Percentiles rank a stretch among this genome's conserved stretches.
phyloP scores from a whole-genome alignment of 140 eudicot genomes.

The Erigeron philadelphicus region DNA sequence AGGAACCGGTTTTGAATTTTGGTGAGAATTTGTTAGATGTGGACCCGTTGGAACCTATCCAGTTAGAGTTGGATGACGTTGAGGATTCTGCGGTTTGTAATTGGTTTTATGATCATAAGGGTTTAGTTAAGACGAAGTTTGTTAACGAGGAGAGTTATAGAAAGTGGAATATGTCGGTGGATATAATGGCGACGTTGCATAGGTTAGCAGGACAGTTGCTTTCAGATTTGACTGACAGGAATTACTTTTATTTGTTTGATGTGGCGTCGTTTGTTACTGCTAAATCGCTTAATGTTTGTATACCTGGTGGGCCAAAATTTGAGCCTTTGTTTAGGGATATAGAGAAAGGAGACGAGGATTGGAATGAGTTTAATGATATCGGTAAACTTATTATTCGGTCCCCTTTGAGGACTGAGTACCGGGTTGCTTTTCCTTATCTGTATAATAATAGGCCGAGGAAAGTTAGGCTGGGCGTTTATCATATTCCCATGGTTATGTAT shows the following conservation, averaged over 20 bases:
- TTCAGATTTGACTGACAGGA: slow-evolving; percentile 85
- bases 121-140: slow-evolving; percentile 87
- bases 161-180: slow-evolving; percentile 96
- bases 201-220: slow-evolving; percentile 95
- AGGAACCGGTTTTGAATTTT: slow-evolving; percentile 92
- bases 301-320: slow-evolving; percentile 99
- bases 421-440: slow-evolving; percentile 92
- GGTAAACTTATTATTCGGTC: slow-evolving; percentile 94
- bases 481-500: slow-evolving; percentile 96
- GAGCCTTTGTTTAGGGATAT: slow-evolving; percentile 98
- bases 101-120: slow-evolving; percentile 97
- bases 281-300: slow-evolving; percentile 95
- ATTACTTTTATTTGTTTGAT: slow-evolving; percentile 87
- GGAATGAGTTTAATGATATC: slow-evolving; percentile 98
- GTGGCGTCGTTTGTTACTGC: slow-evolving; percentile 99
- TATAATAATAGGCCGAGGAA: slow-evolving; percentile 97
- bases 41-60: slow-evolving; percentile 96
- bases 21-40: slow-evolving; percentile 97
- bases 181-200: slow-evolving; percentile 96
- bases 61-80: slow-evolving; percentile 87
- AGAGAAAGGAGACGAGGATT: slow-evolving; percentile 99
- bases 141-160: slow-evolving; percentile 96
- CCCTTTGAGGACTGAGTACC: slow-evolving; percentile 93
- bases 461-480: slow-evolving; percentile 74
- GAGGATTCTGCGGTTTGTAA: slow-evolving; percentile 95